phyloP scores from a whole-genome alignment of 192 early-diverging fungal genomes.

The Lobosporangium transversale region DNA sequence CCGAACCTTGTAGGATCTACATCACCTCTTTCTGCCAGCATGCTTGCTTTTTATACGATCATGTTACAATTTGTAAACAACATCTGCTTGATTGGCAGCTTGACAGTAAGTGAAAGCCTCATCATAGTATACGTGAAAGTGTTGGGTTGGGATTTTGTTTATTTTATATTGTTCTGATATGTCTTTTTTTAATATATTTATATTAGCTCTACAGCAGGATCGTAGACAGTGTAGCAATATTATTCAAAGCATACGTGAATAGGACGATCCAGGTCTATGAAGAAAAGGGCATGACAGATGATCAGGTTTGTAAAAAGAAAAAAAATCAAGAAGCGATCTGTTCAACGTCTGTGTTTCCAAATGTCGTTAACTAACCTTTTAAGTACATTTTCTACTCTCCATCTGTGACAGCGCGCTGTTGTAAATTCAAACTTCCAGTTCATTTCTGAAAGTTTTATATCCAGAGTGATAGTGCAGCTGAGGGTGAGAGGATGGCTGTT shows the following conservation, averaged over 20 bases:
- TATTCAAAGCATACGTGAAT: conserved; percentile 73
- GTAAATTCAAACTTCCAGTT: conserved; percentile 55
- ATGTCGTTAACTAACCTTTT: too few species aligned
- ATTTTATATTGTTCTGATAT: neutral
- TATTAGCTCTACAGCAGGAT: conserved; percentile 75
- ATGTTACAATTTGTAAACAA: conserved; percentile 80
- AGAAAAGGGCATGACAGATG: conserved; percentile 45
- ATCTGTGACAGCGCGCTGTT: conserved; percentile 36
- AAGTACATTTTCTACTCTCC: too few species aligned
- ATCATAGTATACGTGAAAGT: too few species aligned
- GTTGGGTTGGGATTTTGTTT: too few species aligned
- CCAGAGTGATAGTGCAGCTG: conserved; percentile 49
- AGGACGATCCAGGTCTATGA: conserved; percentile 60
- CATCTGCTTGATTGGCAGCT: conserved; percentile 72
- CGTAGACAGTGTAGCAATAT: conserved; percentile 67
- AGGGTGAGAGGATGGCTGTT: conserved; percentile 18
- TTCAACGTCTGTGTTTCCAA: too few species aligned
- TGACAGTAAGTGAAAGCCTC: conserved; percentile 68
- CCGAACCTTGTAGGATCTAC: conserved; percentile 61
- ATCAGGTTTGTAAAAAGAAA: conserved; percentile 21
- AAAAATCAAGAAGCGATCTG: neutral
- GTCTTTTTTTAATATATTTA: neutral
- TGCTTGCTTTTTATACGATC: conserved; percentile 72
- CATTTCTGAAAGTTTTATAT: conserved; percentile 53
- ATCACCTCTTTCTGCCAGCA: conserved; percentile 70